phyloP scores from a whole-genome alignment of 805 yeast genomes.

The Blastobotrys americana region DNA sequence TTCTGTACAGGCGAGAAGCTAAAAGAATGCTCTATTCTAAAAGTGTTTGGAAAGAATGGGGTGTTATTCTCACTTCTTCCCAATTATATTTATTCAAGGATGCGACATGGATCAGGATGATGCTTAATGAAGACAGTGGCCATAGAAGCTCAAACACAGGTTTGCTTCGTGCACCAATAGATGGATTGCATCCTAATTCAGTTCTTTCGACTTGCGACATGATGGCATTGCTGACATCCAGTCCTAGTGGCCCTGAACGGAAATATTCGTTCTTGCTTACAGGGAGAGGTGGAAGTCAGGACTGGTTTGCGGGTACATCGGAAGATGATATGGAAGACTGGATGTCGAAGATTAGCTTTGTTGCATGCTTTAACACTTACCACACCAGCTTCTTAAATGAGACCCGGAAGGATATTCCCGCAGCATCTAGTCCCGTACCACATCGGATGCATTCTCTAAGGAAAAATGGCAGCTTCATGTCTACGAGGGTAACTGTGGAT shows the following conservation, averaged over 20 bases:
- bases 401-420: background rate
- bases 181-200: conserved; percentile 33
- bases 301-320: conserved; percentile 37
- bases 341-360: conserved; percentile 49
- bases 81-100: conserved; percentile 37
- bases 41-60: conserved; percentile 35
- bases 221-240: conserved; percentile 32
- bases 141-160: conserved; percentile 2
- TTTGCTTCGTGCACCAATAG: conserved; percentile 29
- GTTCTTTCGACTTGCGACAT: conserved; percentile 34
- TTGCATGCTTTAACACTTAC: conserved; percentile 42
- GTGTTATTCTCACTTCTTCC: conserved; percentile 36
- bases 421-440: background rate
- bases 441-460: background rate
- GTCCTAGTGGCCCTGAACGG: conserved; percentile 13
- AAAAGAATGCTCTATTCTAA: conserved; percentile 27
- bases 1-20: conserved; percentile 30
- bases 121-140: conserved; percentile 4
- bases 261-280: conserved; percentile 27
- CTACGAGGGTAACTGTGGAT: background rate
- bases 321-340: conserved; percentile 49
- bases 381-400: conserved; percentile 9
- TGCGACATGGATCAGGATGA: conserved; percentile 29
- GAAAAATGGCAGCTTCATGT: conserved; percentile 1
- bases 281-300: conserved; percentile 28